Base-by-base conservation (phyloP, 768 basidiomycete species). In the Dioszegia crocea region DNA sequence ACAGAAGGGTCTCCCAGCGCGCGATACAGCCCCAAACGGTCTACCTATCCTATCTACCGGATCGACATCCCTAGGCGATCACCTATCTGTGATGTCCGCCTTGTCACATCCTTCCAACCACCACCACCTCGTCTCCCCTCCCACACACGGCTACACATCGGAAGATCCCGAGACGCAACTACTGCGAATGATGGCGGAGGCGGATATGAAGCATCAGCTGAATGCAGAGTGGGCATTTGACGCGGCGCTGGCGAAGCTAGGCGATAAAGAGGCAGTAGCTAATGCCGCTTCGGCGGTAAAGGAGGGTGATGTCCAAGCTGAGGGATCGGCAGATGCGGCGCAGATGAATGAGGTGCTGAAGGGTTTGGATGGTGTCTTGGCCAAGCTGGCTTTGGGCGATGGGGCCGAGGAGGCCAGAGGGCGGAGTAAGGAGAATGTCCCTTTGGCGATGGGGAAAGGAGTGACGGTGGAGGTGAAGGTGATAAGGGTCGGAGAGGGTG, bases 201-300 rank as follows among this genome's bases (percentile, higher is more conserved):
- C 38, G 36, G 51, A 53, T n/a, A 38, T 40, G 4, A 39, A 39
- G 26, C 51, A 53, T 17, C 36, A 39, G 26, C 17, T 53, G 6
- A 24, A 16, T 6, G 51, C 51, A 9, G 51, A 53, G 26, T 27
- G 38, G 38, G 51, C 51, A 16, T 53, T 53, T 23, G 51, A 53
- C 5, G 16, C 21, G 2, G 36, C 23, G 3, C 3, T 53, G 12
- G 51, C 51, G 3, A 53, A 53, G 39, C 26, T 53, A 17, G 51
- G 51, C 6, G 51, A 53, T 23, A 40, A 24, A 4, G 30, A 33
- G 36, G 30, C 33, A 38, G 36, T 16, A 36, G n/a, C 19, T 9
- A 9, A 9, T 12, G n/a, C n/a, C n/a, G n/a, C n/a, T n/a, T n/a
- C n/a, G 21, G n/a, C 38, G 36, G 23, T 23, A 4, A 41, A 53